These are phyloP conservation scores for Rubia yunnanensis DNA, from an alignment of 257 asterid species.

Conservation along the genomic window DNA sequence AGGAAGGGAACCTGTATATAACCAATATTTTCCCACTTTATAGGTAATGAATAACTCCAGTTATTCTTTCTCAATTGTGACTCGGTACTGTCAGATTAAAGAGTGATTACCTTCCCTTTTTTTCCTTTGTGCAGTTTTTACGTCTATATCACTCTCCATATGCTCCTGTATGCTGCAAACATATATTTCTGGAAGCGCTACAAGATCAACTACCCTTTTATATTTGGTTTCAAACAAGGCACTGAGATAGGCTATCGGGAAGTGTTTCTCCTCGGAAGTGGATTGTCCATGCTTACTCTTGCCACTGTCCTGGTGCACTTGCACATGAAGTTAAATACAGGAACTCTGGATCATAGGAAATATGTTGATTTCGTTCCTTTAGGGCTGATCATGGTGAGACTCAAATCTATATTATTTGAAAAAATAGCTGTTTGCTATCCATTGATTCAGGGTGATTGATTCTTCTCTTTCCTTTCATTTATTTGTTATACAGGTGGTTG, in stretches of 20 bases:
- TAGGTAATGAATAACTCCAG: slow-evolving; percentile 30
- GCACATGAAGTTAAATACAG: slow-evolving; percentile 54
- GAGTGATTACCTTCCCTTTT: neutral
- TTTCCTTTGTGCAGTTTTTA: slow-evolving; percentile 45
- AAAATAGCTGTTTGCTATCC: slow-evolving; percentile 6
- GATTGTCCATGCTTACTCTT: slow-evolving; percentile 59
- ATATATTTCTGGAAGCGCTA: slow-evolving; percentile 75
- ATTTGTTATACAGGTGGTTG: slow-evolving; percentile 36
- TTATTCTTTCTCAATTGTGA: neutral
- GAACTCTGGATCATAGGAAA: slow-evolving; percentile 33
- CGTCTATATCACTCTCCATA: slow-evolving; percentile 55
- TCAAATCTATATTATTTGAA: slow-evolving; percentile 9
- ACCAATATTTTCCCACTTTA: slow-evolving; percentile 63
- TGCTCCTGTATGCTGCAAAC: slow-evolving; percentile 67
- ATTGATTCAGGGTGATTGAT: slow-evolving; percentile 5
- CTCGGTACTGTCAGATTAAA: neutral
- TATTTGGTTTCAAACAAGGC: slow-evolving; percentile 78
- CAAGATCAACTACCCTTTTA: slow-evolving; percentile 76
- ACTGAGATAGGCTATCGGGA: slow-evolving; percentile 71
- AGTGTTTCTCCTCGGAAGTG: slow-evolving; percentile 65
- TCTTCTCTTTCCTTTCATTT: slow-evolving; percentile 10
- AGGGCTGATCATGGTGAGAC: slow-evolving; percentile 54
- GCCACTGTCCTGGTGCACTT: slow-evolving; percentile 58
- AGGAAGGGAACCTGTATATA: slow-evolving; percentile 40
- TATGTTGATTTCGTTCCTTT: slow-evolving; percentile 57